Evolutionary conservation across 768 basidiomycete genomes (phyloP).

Genomic region (Hypholoma sublateritium): DNA sequence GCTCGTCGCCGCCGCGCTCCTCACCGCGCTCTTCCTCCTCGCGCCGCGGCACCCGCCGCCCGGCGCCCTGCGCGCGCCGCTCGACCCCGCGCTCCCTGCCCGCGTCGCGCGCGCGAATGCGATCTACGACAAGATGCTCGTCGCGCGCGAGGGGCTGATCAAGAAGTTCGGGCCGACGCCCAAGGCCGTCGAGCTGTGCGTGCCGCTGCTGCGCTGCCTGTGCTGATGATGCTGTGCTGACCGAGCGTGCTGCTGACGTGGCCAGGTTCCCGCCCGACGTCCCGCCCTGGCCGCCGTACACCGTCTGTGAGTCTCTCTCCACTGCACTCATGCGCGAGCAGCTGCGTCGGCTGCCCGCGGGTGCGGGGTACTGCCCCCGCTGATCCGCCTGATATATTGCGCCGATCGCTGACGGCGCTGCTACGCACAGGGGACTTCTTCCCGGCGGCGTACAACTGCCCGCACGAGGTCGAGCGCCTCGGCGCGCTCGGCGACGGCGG

Average conservation of each 20-base stretch:
- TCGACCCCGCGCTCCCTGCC: slow-evolving; percentile 34
- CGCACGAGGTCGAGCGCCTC: slow-evolving; percentile 46
- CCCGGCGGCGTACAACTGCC: slow-evolving; percentile 51
- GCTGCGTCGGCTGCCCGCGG: too few relatives aligned
- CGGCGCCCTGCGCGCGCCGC: slow-evolving; percentile 18
- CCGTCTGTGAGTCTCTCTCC: slow-evolving; percentile 45
- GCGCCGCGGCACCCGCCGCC: slow-evolving; percentile 26
- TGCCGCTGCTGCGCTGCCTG: background rate
- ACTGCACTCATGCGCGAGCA: too few relatives aligned
- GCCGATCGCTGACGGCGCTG: background rate
- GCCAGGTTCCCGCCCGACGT: slow-evolving; percentile 51
- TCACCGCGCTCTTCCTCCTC: slow-evolving; percentile 49
- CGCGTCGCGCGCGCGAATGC: slow-evolving; percentile 42
- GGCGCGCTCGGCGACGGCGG: slow-evolving; percentile 65
- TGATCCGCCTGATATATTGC: background rate
- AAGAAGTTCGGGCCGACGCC: slow-evolving; percentile 52
- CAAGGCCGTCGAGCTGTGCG: slow-evolving; percentile 47
- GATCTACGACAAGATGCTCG: slow-evolving; percentile 44
- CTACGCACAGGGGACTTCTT: slow-evolving; percentile 50
- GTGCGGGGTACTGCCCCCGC: too few relatives aligned
- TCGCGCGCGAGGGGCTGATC: slow-evolving; percentile 46
- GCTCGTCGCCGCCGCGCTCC: slow-evolving; percentile 39
- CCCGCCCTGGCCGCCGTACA: slow-evolving; percentile 57
- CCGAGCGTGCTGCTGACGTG: background rate
- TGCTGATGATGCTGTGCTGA: background rate